Conservation (phyloP, 1,139 yeast genomes). For the Pichia sp. region DNA sequence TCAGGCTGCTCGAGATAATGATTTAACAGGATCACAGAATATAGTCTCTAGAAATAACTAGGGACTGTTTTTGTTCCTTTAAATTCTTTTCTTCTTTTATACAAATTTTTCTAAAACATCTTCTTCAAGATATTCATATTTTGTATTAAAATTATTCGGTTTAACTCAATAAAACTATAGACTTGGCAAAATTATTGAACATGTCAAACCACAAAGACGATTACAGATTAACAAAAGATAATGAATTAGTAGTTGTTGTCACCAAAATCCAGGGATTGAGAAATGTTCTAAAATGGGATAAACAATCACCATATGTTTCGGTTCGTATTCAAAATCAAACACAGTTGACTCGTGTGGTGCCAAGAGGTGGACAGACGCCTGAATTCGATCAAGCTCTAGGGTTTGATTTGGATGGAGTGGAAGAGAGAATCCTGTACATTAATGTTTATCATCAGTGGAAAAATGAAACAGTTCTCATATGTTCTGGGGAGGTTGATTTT, state of each 20-base stretch:
- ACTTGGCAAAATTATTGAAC: too few relatives aligned
- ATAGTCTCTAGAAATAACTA: too few relatives aligned
- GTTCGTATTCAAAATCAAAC: constrained; percentile 76
- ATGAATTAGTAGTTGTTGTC: constrained; percentile 25
- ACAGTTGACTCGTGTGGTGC: constrained; percentile 61
- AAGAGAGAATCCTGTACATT: constrained; percentile 55
- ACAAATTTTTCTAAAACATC: too few relatives aligned
- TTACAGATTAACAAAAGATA: constrained; percentile 2
- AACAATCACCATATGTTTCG: constrained; percentile 83
- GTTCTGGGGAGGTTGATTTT: constrained; percentile 73
- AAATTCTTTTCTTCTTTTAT: too few relatives aligned
- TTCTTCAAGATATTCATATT: too few relatives aligned
- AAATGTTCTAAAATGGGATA: constrained; percentile 72
- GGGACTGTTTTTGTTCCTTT: too few relatives aligned
- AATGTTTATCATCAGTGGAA: constrained; percentile 85
- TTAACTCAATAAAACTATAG: too few relatives aligned
- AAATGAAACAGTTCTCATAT: constrained; percentile 78
- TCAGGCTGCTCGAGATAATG: too few relatives aligned
- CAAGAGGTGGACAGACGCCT: constrained; percentile 89
- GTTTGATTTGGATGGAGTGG: constrained; percentile 54
- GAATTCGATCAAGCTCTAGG: constrained; percentile 75
- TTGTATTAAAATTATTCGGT: too few relatives aligned
- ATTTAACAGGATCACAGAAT: too few relatives aligned
- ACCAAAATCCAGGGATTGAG: constrained; percentile 61
- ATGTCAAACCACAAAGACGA: neutral